These are phyloP conservation scores for Carnegiea gigantea DNA, from an alignment of 179 eudicot species.

Conservation along the genomic window DNA sequence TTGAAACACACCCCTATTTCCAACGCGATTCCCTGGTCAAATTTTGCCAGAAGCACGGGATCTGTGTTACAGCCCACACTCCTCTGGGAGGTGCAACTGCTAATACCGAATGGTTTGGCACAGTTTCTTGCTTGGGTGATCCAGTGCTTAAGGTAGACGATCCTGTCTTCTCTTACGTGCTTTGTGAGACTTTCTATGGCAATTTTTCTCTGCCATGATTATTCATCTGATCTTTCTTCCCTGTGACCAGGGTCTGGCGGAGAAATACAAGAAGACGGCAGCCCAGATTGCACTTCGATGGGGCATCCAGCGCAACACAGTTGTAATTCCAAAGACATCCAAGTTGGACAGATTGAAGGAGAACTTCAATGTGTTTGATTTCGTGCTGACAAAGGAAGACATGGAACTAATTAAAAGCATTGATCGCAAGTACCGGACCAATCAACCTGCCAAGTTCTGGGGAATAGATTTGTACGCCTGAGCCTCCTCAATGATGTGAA, in stretches of 20 bases:
- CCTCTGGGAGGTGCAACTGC: constrained; percentile 92
- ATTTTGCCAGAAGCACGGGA: constrained; percentile 84
- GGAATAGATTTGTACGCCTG: constrained; percentile 64
- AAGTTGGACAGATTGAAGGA: constrained; percentile 72
- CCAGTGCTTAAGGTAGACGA: constrained; percentile 67
- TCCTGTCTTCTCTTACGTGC: not conserved
- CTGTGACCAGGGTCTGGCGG: constrained; percentile 63
- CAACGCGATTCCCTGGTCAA: constrained; percentile 90
- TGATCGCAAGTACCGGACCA: constrained; percentile 73
- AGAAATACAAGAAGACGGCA: constrained; percentile 69
- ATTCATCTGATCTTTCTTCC: not conserved
- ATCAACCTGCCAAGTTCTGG: constrained; percentile 88
- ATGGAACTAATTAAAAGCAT: constrained; percentile 67
- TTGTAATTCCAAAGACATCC: constrained; percentile 85
- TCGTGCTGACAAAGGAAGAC: constrained; percentile 74
- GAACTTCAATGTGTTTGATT: constrained; percentile 66
- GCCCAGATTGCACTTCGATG: constrained; percentile 90
- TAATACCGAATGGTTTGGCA: constrained; percentile 88
- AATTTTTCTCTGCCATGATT: not conserved
- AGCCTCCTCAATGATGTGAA: not conserved
- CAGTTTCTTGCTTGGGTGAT: constrained; percentile 92
- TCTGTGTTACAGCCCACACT: constrained; percentile 89
- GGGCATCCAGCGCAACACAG: constrained; percentile 79
- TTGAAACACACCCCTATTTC: constrained; percentile 94
- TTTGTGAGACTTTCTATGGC: not conserved